Evolutionary conservation across 148 eudicot genomes (phyloP), one percentile per base, ranked within the genome.

Genomic region (Nepenthes mirabilis): DNA sequence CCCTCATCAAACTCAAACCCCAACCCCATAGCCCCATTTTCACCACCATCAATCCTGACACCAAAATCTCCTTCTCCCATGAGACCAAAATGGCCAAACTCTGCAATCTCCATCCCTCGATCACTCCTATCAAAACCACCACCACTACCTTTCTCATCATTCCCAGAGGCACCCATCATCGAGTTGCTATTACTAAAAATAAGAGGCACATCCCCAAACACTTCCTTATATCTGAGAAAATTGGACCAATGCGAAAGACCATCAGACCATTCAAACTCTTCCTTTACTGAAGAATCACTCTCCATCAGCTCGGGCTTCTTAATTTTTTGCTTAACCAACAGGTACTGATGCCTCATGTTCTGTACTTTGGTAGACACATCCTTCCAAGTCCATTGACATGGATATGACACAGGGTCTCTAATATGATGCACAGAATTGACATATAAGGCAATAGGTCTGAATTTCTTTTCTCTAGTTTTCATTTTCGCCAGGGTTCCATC

Each of bases 331-430:
- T 91, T 91, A 40, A 85, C 97, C 49, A 85, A 61, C 43, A 89
- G 65, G 76, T 88, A 91, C 76, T 91, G 97, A 65, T 91, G 97
- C 77, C 96, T 82, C 97, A 91, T 91, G 70, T 91, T 91, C 69
- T 91, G 97, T 36, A 91, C 96, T 62, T 91, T 91, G 32, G 89
- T 91, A 2, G 95, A 91, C 54, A 88, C 95, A 68, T 91, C 97
- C 55, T 83, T 85, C 97, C 97, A 87, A 60, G 77, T 79, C 97
- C 97, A 91, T 66, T 83, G 86, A 90, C 93, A 91, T 8, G 94
- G 97, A 65, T 76, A 91, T 11, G 72, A 36, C 36, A 73, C 52
- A 3, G 97, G 90, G 74, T 91, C 97, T 6, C 71, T 66, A 57
- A 60, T 65, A 77, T 91, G 81, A 75, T 91, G 96, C 66, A 85